phyloP scores from a whole-genome alignment of 495 filamentous ascomycete genomes.

The Trichocladium antarcticum region DNA sequence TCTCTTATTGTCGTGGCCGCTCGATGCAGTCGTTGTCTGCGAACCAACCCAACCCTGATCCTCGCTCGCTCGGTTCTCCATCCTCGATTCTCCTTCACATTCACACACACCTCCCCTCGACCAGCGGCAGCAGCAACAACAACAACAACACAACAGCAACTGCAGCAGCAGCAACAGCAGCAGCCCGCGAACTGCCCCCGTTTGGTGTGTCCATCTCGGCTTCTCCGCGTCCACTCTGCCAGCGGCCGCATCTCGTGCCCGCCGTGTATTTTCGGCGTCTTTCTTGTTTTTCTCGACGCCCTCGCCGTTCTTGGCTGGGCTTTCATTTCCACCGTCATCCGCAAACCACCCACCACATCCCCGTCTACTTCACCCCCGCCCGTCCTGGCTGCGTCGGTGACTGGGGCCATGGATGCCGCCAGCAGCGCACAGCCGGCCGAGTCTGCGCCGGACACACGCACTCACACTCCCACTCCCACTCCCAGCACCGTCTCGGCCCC shows the following conservation, averaged over 20 bases:
- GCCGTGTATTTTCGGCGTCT: neutral
- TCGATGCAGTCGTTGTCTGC: neutral
- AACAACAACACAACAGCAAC: neutral
- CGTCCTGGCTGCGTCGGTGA: constrained; percentile 1
- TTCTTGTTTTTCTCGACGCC: neutral
- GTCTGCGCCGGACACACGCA: constrained; percentile 9
- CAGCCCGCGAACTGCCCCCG: too few species aligned
- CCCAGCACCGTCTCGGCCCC: neutral
- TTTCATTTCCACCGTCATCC: neutral
- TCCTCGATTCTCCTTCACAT: too few species aligned
- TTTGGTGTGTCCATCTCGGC: neutral
- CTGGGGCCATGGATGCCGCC: constrained; percentile 23
- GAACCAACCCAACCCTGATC: neutral
- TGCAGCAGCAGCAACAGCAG: too few species aligned
- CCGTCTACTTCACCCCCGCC: neutral
- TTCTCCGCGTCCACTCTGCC: neutral
- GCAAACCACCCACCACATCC: neutral
- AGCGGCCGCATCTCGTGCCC: neutral
- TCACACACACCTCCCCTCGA: too few species aligned
- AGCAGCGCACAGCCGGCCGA: constrained; percentile 18
- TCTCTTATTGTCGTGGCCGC: too few species aligned
- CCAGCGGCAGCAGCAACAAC: too few species aligned
- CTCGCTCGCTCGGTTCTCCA: too few species aligned
- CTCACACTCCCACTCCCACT: constrained; percentile 2
- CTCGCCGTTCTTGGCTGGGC: neutral